Evolutionary conservation across 2,329 filamentous ascomycete genomes (phyloP), one percentile per base, ranked within the genome.

Genomic region (Sarocladiaceae sp.): DNA sequence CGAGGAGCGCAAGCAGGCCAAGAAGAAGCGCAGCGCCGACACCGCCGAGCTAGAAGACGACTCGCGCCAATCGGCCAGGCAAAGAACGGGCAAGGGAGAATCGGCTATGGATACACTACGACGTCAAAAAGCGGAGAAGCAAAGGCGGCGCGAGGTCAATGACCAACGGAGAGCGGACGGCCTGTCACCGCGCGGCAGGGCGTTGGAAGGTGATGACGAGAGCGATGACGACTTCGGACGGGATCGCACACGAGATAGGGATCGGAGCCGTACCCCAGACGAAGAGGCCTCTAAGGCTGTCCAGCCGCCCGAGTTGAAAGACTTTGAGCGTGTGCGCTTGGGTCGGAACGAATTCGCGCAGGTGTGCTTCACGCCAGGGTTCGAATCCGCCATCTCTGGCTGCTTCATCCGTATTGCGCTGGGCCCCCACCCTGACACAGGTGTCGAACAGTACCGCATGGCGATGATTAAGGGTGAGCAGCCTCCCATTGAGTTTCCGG

Each of bases 291-390:
- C 80, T 20, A 83, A 86, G 3, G 80, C 85, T 29, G 68, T 93
- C 21, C 78, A 80, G 12, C 83, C 82, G 20, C 80, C 86, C 2
- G 80, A 85, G 27, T 70, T 95, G 16, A 76, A 75, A n/a, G 88
- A 97, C 61, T 81, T 91, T 51, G 85, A 97, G 58, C 80, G 87
- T 42, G 80, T 91, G 44, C 81, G 88, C 46, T 78, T 98, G 47
- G 88, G 90, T 41, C 80, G 93, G 50, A 85, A 79, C 53, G 86
- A 89, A 57, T 95, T 98, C 61, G 84, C 85, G 6, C 82, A 91
- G 57, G 85, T 95, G 45, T 96, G 89, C 72, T 95, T 95, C 68
- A 91, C 90, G 54, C 93, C 93, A 10, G 83, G 83, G 3, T 96
- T 98, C 53, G 86, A 95, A 45, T 70, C 85, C 7, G 76, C 85